Evolutionary conservation across 768 basidiomycete genomes (phyloP).

Genomic region (Trametes elegans): DNA sequence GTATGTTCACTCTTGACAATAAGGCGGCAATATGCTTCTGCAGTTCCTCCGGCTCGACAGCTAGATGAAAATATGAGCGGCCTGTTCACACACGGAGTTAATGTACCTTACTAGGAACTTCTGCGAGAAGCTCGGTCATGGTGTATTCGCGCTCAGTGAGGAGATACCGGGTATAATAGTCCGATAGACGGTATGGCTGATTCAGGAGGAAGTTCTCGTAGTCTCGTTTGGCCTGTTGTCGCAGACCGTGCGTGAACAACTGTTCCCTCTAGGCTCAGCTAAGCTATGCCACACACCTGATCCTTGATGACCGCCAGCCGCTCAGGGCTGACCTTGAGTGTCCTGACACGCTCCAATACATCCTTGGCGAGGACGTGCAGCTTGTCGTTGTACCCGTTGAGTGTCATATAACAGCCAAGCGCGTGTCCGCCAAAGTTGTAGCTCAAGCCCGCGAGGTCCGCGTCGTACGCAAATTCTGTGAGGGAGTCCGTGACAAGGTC

Average conservation of each 20-base stretch:
- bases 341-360: slow-evolving; percentile 67
- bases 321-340: slow-evolving; percentile 61
- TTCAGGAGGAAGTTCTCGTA: slow-evolving; percentile 88
- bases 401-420: slow-evolving; percentile 63
- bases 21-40: slow-evolving; percentile 57
- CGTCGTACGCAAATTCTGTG: slow-evolving; percentile 89
- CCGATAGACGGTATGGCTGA: slow-evolving; percentile 77
- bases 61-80: slow-evolving; percentile 36
- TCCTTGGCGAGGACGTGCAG: slow-evolving; percentile 68
- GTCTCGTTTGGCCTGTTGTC: slow-evolving; percentile 60
- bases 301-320: slow-evolving; percentile 83
- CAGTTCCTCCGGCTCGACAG: slow-evolving; percentile 69
- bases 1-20: slow-evolving; percentile 63
- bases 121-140: slow-evolving; percentile 69
- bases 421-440: slow-evolving; percentile 65
- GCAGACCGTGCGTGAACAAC: not conserved
- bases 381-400: slow-evolving; percentile 93
- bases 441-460: slow-evolving; percentile 83
- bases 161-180: slow-evolving; percentile 71
- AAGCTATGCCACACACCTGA: slow-evolving; percentile 50
- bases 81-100: not conserved
- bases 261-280: not conserved
- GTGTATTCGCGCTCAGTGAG: slow-evolving; percentile 74
- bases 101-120: slow-evolving; percentile 64
- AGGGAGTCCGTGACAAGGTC: slow-evolving; percentile 88